phyloP scores from a whole-genome alignment of 2,329 filamentous ascomycete species.

The Aphanoascus verrucosus region DNA sequence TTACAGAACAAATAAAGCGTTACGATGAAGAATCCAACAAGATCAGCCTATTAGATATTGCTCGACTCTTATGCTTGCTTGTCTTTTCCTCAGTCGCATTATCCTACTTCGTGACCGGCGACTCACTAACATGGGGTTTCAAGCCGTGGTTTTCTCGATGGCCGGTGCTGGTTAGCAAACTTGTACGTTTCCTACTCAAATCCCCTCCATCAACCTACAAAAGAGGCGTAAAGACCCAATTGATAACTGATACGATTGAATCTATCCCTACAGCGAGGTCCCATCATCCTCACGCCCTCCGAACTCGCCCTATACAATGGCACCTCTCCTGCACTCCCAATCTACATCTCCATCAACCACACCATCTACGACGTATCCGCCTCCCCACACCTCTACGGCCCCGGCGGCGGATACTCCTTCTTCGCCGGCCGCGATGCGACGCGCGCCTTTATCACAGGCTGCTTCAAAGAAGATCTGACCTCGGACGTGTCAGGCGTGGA shows the following conservation, averaged over 20 bases:
- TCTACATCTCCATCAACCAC: slow-evolving; percentile 76
- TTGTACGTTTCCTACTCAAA: slow-evolving; percentile 40
- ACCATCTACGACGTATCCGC: slow-evolving; percentile 55
- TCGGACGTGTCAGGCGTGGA: slow-evolving; percentile 80
- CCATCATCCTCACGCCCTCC: slow-evolving; percentile 60
- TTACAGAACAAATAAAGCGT: slow-evolving; percentile 1
- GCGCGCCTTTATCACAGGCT: slow-evolving; percentile 83
- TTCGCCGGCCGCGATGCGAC: slow-evolving; percentile 81
- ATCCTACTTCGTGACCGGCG: slow-evolving; percentile 65
- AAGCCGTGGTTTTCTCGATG: slow-evolving; percentile 50
- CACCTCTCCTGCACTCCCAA: slow-evolving; percentile 58
- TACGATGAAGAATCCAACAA: slow-evolving; percentile 10
- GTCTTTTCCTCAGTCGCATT: slow-evolving; percentile 37
- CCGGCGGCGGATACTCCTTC: slow-evolving; percentile 74
- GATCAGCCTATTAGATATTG: slow-evolving; percentile 16
- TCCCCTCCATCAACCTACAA: neutral
- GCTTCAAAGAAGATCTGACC: slow-evolving; percentile 75
- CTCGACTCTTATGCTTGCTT: slow-evolving; percentile 14
- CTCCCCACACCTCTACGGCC: slow-evolving; percentile 54
- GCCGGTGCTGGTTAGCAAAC: slow-evolving; percentile 49
- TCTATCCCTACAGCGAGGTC: slow-evolving; percentile 37
- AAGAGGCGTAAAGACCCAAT: too few species aligned
- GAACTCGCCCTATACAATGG: slow-evolving; percentile 71
- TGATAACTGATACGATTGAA: neutral
- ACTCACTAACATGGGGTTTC: slow-evolving; percentile 60